Evolutionary conservation across 2,329 filamentous ascomycete species (phyloP), one percentile per base, ranked within the genome.

Genomic region (Diplodia scrobiculata): DNA sequence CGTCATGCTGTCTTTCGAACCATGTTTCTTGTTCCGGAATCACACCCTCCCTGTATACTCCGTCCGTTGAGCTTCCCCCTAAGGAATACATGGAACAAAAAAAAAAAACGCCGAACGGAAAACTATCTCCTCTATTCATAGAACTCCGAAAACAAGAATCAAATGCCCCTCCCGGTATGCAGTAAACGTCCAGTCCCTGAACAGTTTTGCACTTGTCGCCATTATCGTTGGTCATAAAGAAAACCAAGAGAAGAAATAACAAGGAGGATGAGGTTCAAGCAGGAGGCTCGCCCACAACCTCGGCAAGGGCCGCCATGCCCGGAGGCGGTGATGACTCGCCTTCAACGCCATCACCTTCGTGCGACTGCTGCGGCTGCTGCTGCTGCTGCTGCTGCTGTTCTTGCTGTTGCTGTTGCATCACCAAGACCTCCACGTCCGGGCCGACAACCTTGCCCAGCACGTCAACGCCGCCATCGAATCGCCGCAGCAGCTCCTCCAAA

Each of bases 401-500:
- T 21, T 21, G 14, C 14, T 21, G 32, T 7, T 11, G 14, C 36
- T 45, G 41, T 17, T 21, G 52, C 11, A 32, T 10, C 10, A 48
- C 52, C 38, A 52, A 19, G 6, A 45, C 53, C 2, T 65, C 65
- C 36, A 47, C 55, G 51, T 63, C 59, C 5, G 14, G 64, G 5
- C 72, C 71, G 13, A 74, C 67, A 38, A 79, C 75, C 65, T 74
- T 78, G 50, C 72, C 71, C 29, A 78, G 73, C 25, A 75, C 70
- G 5, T 72, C 72, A 60, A 80, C 67, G 5, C 72, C 72, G 48
- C 73, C 70, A 62, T 79, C 76, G 58, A 81, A 76, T 9, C 69
- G 71, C 41, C 73, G 71, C 10, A 80, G 68, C 52, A 81, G 65
- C 19, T 70, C 73, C 36, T 80, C 77, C 34, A 80, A 47, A 3